These are phyloP conservation scores for Mimosa bimucronata DNA, from an alignment of 306 rosid genomes.

Conservation along the genomic window DNA sequence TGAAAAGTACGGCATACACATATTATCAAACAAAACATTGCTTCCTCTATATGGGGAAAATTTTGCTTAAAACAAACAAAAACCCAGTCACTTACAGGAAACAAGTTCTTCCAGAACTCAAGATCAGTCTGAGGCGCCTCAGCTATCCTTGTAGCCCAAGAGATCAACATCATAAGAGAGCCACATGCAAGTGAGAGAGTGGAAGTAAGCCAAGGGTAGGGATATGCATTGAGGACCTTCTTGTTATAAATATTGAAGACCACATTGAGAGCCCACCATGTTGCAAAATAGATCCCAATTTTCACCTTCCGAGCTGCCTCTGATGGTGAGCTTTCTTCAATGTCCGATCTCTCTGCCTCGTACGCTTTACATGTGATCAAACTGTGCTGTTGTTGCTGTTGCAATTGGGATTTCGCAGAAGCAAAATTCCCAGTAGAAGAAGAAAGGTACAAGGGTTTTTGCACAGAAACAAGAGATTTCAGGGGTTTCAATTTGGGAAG, in stretches of 20 bases:
- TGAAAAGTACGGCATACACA: conserved; percentile 8
- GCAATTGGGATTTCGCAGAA: conserved; percentile 23
- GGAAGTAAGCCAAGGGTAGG: conserved; percentile 96
- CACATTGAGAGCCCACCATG: conserved; percentile 97
- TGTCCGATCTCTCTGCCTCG: conserved; percentile 71
- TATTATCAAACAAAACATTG: conserved; percentile 38
- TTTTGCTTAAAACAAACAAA: conserved; percentile 52
- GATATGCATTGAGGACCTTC: conserved; percentile 97
- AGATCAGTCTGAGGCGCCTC: conserved; percentile 91
- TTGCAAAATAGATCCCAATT: conserved; percentile 88
- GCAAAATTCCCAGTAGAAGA: conserved; percentile 46
- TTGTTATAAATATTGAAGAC: conserved; percentile 95
- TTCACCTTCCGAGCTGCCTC: conserved; percentile 84
- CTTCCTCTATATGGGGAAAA: conserved; percentile 38
- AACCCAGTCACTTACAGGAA: conserved; percentile 72
- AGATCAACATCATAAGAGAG: conserved; percentile 89
- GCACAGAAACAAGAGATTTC: conserved; percentile 38
- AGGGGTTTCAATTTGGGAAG: conserved; percentile 21
- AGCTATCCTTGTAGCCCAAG: conserved; percentile 90
- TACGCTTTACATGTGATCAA: conserved; percentile 65
- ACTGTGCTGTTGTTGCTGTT: neutral
- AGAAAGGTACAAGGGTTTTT: conserved; percentile 64
- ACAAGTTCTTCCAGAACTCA: conserved; percentile 92
- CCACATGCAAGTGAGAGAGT: conserved; percentile 96
- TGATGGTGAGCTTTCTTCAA: conserved; percentile 44